A percentile compares a stretch with the other conserved stretches of the same genome.
Conservation (phyloP, 1,284 basidiomycete genomes). For the Rhizopogon parksii region DNA sequence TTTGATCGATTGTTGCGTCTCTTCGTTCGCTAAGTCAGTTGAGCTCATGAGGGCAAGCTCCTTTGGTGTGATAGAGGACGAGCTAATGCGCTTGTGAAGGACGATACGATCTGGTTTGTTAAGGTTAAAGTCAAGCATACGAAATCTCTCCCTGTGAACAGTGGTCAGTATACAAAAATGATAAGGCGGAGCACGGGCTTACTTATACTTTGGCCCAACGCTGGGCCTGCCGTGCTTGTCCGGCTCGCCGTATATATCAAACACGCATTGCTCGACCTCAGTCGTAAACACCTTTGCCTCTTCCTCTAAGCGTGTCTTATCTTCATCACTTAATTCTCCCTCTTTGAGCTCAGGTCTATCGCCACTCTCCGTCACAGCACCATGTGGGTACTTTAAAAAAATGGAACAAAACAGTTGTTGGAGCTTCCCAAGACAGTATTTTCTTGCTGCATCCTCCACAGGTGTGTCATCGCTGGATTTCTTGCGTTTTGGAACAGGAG, state of each 20-base stretch:
- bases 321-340: slow-evolving; percentile 47
- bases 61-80: slow-evolving; percentile 54
- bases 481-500: slow-evolving; percentile 40
- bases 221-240: slow-evolving; percentile 65
- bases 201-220: slow-evolving; percentile 78
- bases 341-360: slow-evolving; percentile 31
- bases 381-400: slow-evolving; percentile 59
- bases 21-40: slow-evolving; percentile 79
- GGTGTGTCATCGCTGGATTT: slow-evolving; percentile 32
- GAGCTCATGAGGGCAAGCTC: slow-evolving; percentile 78
- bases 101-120: slow-evolving; percentile 66
- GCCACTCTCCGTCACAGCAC: slow-evolving; percentile 17
- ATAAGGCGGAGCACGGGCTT: slow-evolving; percentile 25
- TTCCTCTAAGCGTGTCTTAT: slow-evolving; percentile 45
- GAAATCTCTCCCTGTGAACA: slow-evolving; percentile 65
- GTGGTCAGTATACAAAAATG: slow-evolving; percentile 8
- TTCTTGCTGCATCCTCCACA: slow-evolving; percentile 63
- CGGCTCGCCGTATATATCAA: slow-evolving; percentile 64
- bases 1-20: slow-evolving; percentile 72
- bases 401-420: slow-evolving; percentile 62
- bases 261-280: slow-evolving; percentile 65
- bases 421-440: slow-evolving; percentile 69
- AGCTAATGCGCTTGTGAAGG: slow-evolving; percentile 70
- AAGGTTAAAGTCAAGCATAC: slow-evolving; percentile 77
- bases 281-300: slow-evolving; percentile 54